Evolutionary conservation across 495 filamentous ascomycete genomes (phyloP), one percentile per base, ranked within the genome.

Genomic region (Amorphotheca resinae): DNA sequence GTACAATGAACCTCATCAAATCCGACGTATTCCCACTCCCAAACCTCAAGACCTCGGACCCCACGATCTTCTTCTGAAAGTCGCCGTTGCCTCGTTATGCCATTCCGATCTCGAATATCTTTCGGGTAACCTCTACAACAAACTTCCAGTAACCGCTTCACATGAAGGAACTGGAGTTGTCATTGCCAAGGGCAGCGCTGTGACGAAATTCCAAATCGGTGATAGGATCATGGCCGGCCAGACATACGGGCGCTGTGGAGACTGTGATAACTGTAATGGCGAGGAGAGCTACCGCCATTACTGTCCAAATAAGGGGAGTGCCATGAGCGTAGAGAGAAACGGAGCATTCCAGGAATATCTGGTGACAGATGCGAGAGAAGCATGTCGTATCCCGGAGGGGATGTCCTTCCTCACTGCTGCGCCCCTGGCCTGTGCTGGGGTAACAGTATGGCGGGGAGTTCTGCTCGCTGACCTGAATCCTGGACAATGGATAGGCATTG

Each of bases 141-240:
- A 49, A 12, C 60, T 77, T 5, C 72, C 74, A 0, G 62, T 61
- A 41, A 76, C 64, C 21, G 72, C 64, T 3, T 77, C 69, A 0
- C 77, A 81, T 51, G 74, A 79, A 57, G 74, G 72, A 15, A 53
- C 67, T 11, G 75, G 76, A 9, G 74, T 68, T 4, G 64, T 79
- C 28, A 66, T 66, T 17, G 60, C 62, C 0, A 40, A 68, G 23
- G 76, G 74, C 17, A 55, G 62, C 4, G 39, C 54, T 1, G 64
- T 71, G 17, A 51, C 36, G 6, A 56, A 59, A 14, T 73, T 76
- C 46, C 47, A 59, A 22, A 35, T 55, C 15, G 71, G 74, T 38
- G 67, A 74, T 46, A 54, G 68, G 23, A 64, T 50, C 33, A 66
- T 76, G 65, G 62, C 61, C 28, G 65, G 64, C 33, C 37, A 72